Evolutionary conservation across 2,329 filamentous ascomycete genomes (phyloP), one percentile per base, ranked within the genome.

Genomic region (Alternaria novae-zelandiae): DNA sequence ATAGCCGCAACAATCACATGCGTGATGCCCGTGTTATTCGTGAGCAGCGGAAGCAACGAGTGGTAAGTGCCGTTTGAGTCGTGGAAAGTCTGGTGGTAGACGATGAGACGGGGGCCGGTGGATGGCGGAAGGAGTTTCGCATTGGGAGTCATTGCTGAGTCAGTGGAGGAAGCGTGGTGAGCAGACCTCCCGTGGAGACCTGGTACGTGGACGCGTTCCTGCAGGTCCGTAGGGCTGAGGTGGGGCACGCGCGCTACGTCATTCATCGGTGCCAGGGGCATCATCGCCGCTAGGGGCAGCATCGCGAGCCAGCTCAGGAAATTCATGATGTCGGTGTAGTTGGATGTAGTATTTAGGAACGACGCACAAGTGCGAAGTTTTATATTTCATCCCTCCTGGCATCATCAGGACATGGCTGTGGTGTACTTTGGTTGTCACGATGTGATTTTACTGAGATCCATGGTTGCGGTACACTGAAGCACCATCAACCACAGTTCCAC

Each of bases 1-100:
- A 97, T 88, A 12, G 94, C 94, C 6, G 92, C 93, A 53, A 97
- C 82, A 70, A 97, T 94, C 63, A 97, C 85, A 81, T 97, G 94
- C 0, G 94, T 97, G 54, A 89, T 81, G 9, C 87, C 86, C 6
- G 88, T 89, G 66, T 85, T 83, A 64, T 88, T 83, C 44, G 83
- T 83, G 57, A 89, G 76, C 45, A 91, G 82, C 0, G 89, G 89
- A 1, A 90, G 83, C 65, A 91, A 82, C 6, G 88, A 89, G 65
- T 90, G 84, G 67, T 87, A 86, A 30, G 82, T 82, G 55, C 84
- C 83, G 62, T 85, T 80, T 10, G 82, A 80, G 59, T 83, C 83
- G 71, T 90, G 86, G 68, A 89, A 85, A 0, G 89, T 91, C 74
- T 91, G 89, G 67, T 89, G 87, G 73, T 91, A 91, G 62, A 87